Conservation (phyloP, 495 filamentous ascomycete species). For the Pseudevernia furfuracea region DNA sequence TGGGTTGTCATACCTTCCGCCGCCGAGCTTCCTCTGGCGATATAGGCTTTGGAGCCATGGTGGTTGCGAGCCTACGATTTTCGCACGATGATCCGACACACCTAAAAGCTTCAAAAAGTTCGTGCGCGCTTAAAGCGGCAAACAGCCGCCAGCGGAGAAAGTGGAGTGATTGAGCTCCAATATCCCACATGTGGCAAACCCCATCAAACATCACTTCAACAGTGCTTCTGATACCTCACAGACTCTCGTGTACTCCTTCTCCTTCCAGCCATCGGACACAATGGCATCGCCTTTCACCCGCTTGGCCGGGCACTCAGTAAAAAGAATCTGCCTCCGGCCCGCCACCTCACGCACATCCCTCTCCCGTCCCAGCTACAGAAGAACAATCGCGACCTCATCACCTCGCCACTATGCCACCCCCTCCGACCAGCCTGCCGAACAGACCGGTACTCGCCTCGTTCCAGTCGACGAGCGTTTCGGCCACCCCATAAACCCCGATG, state of each 20-base stretch:
- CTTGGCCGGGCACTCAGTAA: conserved; percentile 54
- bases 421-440: conserved; percentile 38
- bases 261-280: conserved; percentile 29
- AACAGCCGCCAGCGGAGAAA: conserved; percentile 9
- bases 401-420: conserved; percentile 53
- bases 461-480: conserved; percentile 52
- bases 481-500: conserved; percentile 42
- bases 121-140: conserved; percentile 11
- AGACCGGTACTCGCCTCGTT: conserved; percentile 53
- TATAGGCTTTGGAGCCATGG: conserved; percentile 43
- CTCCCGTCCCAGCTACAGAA: conserved; percentile 43
- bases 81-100: conserved; percentile 4
- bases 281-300: conserved; percentile 64
- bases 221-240: background rate
- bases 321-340: conserved; percentile 55
- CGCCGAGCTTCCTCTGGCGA: conserved; percentile 45
- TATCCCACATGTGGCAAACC: conserved; percentile 7
- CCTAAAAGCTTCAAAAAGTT: conserved; percentile 9
- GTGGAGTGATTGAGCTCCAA: conserved; percentile 14
- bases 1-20: conserved; percentile 38
- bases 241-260: background rate
- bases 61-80: conserved; percentile 26
- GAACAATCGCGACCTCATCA: conserved; percentile 62
- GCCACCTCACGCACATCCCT: conserved; percentile 30
- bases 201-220: background rate